Evolutionary conservation across 768 basidiomycete species (phyloP).

Genomic region (Dioszegia aurantiaca): DNA sequence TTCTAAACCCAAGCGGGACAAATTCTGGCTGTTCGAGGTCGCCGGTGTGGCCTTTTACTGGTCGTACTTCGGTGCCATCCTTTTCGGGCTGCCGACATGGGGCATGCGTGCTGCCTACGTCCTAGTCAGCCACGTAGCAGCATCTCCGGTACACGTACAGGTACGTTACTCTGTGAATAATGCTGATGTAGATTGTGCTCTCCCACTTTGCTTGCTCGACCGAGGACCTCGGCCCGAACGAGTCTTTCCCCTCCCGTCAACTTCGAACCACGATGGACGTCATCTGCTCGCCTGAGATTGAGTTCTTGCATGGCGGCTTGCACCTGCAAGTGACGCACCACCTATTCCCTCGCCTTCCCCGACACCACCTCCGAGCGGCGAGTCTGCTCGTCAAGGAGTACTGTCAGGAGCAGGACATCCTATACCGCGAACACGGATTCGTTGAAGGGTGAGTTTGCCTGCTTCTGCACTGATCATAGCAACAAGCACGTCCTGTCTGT

Average conservation of each 20-base stretch:
- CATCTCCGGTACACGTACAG: slow-evolving; percentile 93
- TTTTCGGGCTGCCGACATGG: slow-evolving; percentile 72
- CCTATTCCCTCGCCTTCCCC: slow-evolving; percentile 88
- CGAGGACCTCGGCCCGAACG: slow-evolving; percentile 78
- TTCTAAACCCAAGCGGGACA: slow-evolving; percentile 58
- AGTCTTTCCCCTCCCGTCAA: slow-evolving; percentile 91
- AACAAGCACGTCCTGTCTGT: slow-evolving; percentile 81
- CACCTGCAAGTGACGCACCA: slow-evolving; percentile 97
- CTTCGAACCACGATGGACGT: slow-evolving; percentile 97
- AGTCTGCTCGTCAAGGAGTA: slow-evolving; percentile 81
- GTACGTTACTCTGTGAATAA: slow-evolving; percentile 54
- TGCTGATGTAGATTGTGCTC: slow-evolving; percentile 68
- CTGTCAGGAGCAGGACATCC: slow-evolving; percentile 68
- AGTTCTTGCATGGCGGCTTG: slow-evolving; percentile 92
- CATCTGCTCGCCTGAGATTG: slow-evolving; percentile 75
- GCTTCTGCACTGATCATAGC: slow-evolving; percentile 13
- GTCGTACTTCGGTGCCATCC: slow-evolving; percentile 74
- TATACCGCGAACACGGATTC: slow-evolving; percentile 89
- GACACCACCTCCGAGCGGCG: slow-evolving; percentile 84
- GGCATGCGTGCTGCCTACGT: slow-evolving; percentile 68
- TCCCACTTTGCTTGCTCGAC: slow-evolving; percentile 97
- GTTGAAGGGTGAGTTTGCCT: slow-evolving; percentile 59
- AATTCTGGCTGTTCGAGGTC: slow-evolving; percentile 66
- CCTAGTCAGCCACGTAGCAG: slow-evolving; percentile 75
- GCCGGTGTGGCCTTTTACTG: slow-evolving; percentile 76